Percentiles rank a stretch among this genome's conserved stretches.
phyloP scores from a whole-genome alignment of 2,329 filamentous ascomycete genomes.

The Cadophora sp. region DNA sequence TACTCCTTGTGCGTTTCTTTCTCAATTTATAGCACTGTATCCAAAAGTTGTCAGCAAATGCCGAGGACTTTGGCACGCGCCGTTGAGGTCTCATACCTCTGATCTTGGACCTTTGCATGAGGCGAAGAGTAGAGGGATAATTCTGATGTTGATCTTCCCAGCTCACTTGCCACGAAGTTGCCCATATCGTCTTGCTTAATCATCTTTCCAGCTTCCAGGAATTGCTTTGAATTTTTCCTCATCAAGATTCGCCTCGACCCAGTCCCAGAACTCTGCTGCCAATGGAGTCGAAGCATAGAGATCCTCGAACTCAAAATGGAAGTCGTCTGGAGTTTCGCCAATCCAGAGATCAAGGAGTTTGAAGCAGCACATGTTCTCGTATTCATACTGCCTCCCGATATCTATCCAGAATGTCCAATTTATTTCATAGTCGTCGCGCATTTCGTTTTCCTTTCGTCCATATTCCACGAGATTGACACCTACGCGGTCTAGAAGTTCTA shows the following conservation, averaged over 20 bases:
- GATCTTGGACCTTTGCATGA: neutral
- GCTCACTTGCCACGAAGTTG: neutral
- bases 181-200: neutral
- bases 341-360: neutral
- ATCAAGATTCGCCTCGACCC: neutral
- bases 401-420: neutral
- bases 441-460: slow-evolving; percentile 13
- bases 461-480: slow-evolving; percentile 14
- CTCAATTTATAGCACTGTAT: neutral
- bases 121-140: no score
- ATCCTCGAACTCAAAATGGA: slow-evolving; percentile 3
- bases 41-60: neutral
- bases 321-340: slow-evolving; percentile 1
- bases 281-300: neutral
- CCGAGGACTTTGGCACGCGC: neutral
- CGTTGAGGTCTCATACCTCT: neutral
- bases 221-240: slow-evolving; percentile 1
- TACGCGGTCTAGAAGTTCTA: neutral
- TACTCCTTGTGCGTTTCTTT: neutral
- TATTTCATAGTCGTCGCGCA: neutral
- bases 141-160: neutral
- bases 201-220: slow-evolving; percentile 1
- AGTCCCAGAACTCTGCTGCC: neutral
- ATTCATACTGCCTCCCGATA: neutral
- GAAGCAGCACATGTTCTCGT: no score